Base-by-base conservation (phyloP, 2,329 filamentous ascomycete genomes). In the Stachybotrys chartarum region DNA sequence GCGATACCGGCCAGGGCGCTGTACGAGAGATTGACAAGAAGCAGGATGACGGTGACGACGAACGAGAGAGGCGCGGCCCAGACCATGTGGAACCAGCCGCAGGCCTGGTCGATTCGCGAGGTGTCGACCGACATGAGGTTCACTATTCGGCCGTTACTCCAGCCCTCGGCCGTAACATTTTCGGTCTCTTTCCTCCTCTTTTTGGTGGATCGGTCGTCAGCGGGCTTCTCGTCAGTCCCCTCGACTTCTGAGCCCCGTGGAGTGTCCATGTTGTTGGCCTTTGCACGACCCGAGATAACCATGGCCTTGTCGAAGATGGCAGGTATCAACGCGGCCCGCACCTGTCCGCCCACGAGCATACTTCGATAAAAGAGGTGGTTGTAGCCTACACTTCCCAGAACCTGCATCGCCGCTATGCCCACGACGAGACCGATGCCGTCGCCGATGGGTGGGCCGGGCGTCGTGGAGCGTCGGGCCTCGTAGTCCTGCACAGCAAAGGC, bases 341-440 rank as follows among this genome's bases (percentile, higher is more conserved):
- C 73, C 71, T 94, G 85, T 0, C 88, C 91, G 60, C 91, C 91
- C 47, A 91, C 83, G 72, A 92, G 84, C 85, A 94, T 91, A 14
- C 90, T 89, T n/a, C 84, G 83, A 64, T 91, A 96, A 64, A 96
- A 84, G 71, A 93, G 95, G 64, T 96, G 90, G 64, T 91, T 93
- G 1, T 84, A 89, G 30, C 83, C 82, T 60, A 92, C 65, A 66
- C 86, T 91, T 70, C 92, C 88, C 17, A 85, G 65, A 30, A 89
- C 78, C 68, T 94, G 90, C 88, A 96, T 91, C 46, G 78, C 69
- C 3, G 87, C 90, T 55, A 96, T 86, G 14, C 87, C 91, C 53
- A 95, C 70, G 1, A 90, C 90, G 39, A 93, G 75, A 1, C 90
- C 91, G 53, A 96, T 75, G n/a, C 91, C 91, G 52, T 77, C 75